A percentile compares a stretch with the other conserved stretches of the same genome.
phyloP scores from a whole-genome alignment of 225 moss, liverwort and hornwort genomes.

The Polytrichum commune region DNA sequence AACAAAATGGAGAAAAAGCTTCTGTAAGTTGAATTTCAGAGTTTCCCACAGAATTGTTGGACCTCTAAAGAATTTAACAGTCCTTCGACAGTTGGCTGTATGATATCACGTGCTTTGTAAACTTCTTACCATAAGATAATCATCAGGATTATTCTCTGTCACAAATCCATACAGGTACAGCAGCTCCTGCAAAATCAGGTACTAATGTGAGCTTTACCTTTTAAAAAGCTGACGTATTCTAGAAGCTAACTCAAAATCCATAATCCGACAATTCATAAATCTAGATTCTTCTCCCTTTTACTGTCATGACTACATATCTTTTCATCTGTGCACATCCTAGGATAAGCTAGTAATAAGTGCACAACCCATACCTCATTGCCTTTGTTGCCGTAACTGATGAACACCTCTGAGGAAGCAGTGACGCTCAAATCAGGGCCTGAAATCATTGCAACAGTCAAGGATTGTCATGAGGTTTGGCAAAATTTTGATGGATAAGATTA shows the following conservation, averaged over 20 bases:
- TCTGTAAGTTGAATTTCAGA: neutral
- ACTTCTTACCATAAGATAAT: constrained; percentile 85
- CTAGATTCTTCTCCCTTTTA: no score
- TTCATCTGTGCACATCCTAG: no score
- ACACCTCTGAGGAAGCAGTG: constrained; percentile 52
- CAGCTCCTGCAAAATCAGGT: constrained; percentile 64
- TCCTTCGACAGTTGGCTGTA: neutral
- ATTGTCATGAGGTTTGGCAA: no score
- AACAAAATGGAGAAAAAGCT: neutral
- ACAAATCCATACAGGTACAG: constrained; percentile 93
- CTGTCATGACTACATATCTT: no score
- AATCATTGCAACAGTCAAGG: neutral
- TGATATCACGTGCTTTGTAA: neutral
- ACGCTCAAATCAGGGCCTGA: constrained; percentile 41
- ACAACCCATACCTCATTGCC: constrained; percentile 69
- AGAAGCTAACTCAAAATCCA: no score
- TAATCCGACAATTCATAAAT: no score
- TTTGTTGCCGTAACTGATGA: constrained; percentile 88
- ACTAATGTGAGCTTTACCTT: neutral
- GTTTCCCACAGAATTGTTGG: neutral
- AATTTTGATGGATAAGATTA: no score
- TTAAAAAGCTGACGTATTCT: no score
- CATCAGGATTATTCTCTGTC: constrained; percentile 73
- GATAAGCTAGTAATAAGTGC: neutral
- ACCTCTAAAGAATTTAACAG: neutral